Percentiles rank a stretch among this genome's conserved stretches.
phyloP scores from a whole-genome alignment of 2,329 filamentous ascomycete genomes.

The Neurospora crassa region DNA sequence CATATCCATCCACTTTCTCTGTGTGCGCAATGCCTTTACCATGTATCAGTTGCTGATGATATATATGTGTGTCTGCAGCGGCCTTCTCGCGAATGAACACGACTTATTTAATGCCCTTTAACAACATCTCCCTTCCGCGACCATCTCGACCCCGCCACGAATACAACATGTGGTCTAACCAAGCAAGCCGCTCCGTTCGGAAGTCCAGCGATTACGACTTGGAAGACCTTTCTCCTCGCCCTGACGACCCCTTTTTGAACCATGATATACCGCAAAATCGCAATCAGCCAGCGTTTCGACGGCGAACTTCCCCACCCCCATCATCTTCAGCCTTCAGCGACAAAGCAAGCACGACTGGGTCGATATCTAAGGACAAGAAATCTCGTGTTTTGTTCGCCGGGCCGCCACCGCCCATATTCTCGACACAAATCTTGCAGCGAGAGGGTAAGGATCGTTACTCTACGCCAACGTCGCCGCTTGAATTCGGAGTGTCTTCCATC shows the following conservation, averaged over 20 bases:
- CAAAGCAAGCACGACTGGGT: constrained; percentile 20
- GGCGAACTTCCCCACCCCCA: constrained; percentile 6
- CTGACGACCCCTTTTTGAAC: constrained; percentile 17
- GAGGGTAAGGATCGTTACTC: constrained; percentile 21
- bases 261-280: constrained; percentile 6
- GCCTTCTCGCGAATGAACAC: not conserved
- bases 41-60: not conserved
- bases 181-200: constrained; percentile 17
- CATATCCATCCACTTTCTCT: not conserved
- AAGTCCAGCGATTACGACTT: constrained; percentile 26
- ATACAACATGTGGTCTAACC: constrained; percentile 2
- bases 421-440: constrained; percentile 29
- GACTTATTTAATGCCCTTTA: not conserved
- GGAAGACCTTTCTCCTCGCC: constrained; percentile 22
- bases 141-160: not conserved
- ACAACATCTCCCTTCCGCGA: not conserved
- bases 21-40: not conserved
- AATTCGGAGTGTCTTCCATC: constrained; percentile 12
- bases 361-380: constrained; percentile 23
- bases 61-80: not conserved
- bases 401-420: constrained; percentile 41
- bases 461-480: not conserved
- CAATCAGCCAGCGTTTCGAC: constrained; percentile 6
- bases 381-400: constrained; percentile 33
- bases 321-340: constrained; percentile 12